Evolutionary conservation across 768 basidiomycete genomes (phyloP).

Genomic region (Gyrodon lividus): DNA sequence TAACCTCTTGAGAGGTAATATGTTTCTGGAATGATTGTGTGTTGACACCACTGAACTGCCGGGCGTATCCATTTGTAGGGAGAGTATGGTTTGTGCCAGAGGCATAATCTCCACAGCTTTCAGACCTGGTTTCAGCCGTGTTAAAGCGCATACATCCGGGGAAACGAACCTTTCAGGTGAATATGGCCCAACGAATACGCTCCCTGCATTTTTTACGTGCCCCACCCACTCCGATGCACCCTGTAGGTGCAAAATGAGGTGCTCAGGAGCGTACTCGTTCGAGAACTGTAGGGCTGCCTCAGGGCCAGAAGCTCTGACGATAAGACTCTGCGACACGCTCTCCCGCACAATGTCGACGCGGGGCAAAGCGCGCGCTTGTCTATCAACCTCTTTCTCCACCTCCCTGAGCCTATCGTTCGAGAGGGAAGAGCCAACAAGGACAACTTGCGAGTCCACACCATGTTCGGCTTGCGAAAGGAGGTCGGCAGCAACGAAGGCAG

Average conservation of each 20-base stretch:
- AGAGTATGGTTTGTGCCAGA: constrained; percentile 99
- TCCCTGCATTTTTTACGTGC: constrained; percentile 87
- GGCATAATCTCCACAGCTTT: constrained; percentile 96
- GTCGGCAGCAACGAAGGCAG: constrained; percentile 94
- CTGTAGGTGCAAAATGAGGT: constrained; percentile 88
- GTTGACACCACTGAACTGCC: constrained; percentile 98
- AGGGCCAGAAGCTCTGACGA: constrained; percentile 65
- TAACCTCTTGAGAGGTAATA: constrained; percentile 95
- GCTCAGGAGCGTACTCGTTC: constrained; percentile 98
- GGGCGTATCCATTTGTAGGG: constrained; percentile 94
- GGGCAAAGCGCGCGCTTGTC: constrained; percentile 81
- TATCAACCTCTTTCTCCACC: constrained; percentile 84
- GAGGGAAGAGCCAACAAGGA: constrained; percentile 80
- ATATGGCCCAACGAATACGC: constrained; percentile 92
- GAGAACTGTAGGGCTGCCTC: constrained; percentile 85
- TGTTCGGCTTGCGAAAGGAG: constrained; percentile 98
- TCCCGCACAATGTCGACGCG: constrained; percentile 89
- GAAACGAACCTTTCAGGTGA: constrained; percentile 87
- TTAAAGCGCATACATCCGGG: not conserved
- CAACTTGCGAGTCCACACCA: constrained; percentile 97
- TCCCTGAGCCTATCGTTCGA: constrained; percentile 56
- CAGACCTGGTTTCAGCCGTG: constrained; percentile 7
- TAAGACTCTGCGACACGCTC: constrained; percentile 88
- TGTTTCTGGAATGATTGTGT: constrained; percentile 98
- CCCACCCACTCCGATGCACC: constrained; percentile 64